phyloP scores from a whole-genome alignment of 345 rosid genomes.

The Murraya paniculata region DNA sequence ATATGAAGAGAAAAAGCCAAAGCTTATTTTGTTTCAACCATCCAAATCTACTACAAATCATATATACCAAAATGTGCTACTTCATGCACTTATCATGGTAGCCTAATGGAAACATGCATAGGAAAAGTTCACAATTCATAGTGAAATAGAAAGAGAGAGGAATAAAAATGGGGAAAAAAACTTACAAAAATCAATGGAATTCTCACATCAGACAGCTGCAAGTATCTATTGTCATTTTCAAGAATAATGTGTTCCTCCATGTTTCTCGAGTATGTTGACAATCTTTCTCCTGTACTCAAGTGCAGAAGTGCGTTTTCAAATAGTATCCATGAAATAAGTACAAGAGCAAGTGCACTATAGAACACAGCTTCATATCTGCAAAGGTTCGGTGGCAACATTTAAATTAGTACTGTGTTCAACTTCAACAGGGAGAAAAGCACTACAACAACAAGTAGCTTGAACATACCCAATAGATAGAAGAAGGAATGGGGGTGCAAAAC shows the following conservation, averaged over 20 bases:
- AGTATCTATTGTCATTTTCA: slow-evolving; percentile 60
- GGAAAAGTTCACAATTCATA: neutral
- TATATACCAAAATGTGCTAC: too few species aligned
- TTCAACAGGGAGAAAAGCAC: slow-evolving; percentile 1
- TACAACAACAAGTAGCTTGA: neutral
- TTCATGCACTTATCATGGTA: neutral
- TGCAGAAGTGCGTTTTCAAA: slow-evolving; percentile 70
- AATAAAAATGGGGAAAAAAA: slow-evolving; percentile 4
- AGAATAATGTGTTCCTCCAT: slow-evolving; percentile 32
- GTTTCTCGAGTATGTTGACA: slow-evolving; percentile 35
- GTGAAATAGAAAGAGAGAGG: neutral
- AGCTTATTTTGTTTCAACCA: slow-evolving; percentile 1
- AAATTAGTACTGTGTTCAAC: too few species aligned
- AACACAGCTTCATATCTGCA: slow-evolving; percentile 92
- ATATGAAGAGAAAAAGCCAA: neutral
- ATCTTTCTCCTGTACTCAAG: slow-evolving; percentile 37
- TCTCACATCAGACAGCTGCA: slow-evolving; percentile 80
- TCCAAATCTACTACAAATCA: neutral
- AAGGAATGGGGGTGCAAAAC: slow-evolving; percentile 87
- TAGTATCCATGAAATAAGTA: slow-evolving; percentile 77
- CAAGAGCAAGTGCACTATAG: slow-evolving; percentile 79
- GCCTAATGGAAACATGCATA: neutral
- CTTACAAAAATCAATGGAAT: slow-evolving; percentile 87
- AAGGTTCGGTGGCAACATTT: slow-evolving; percentile 8
- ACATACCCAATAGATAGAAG: slow-evolving; percentile 87